phyloP scores from a whole-genome alignment of 2,329 filamentous ascomycete genomes.

The Penicillium sclerotigenum region DNA sequence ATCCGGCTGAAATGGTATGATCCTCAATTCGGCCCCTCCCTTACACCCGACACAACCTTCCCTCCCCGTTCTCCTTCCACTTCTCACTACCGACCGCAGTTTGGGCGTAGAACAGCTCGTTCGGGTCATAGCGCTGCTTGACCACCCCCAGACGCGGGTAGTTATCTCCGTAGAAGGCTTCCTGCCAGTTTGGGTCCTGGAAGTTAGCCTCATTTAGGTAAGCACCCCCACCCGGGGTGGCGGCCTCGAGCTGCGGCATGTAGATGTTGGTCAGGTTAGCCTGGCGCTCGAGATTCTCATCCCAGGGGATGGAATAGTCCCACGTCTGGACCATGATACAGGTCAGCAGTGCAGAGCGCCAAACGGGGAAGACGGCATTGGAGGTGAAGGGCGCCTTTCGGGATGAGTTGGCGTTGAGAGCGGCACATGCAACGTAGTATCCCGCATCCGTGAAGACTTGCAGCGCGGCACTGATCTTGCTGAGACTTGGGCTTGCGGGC shows the following conservation, averaged over 20 bases:
- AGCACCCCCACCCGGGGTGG: not conserved
- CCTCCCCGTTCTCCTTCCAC: slow-evolving; percentile 1
- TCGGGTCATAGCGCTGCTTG: slow-evolving; percentile 2
- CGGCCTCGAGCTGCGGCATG: not conserved
- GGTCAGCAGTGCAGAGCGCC: not conserved
- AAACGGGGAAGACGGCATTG: not conserved
- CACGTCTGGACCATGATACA: not conserved
- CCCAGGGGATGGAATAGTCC: not conserved
- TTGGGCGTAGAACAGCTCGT: not conserved
- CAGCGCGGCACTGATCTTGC: too few species aligned
- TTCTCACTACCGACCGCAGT: slow-evolving; percentile 2
- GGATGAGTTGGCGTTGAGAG: not conserved
- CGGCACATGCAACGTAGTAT: not conserved
- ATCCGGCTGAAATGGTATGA: too few species aligned
- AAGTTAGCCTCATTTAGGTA: not conserved
- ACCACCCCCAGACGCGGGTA: not conserved
- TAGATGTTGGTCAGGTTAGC: not conserved
- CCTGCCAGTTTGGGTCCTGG: not conserved
- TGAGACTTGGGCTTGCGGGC: too few species aligned
- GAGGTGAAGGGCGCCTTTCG: not conserved
- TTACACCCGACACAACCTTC: not conserved
- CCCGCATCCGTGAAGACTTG: not conserved
- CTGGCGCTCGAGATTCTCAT: not conserved
- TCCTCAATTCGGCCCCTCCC: too few species aligned
- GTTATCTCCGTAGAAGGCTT: not conserved